Percentiles rank a stretch among this genome's conserved stretches.
These are phyloP conservation scores for Rhazya stricta DNA, from an alignment of 257 asterid species.

Conservation along the genomic window DNA sequence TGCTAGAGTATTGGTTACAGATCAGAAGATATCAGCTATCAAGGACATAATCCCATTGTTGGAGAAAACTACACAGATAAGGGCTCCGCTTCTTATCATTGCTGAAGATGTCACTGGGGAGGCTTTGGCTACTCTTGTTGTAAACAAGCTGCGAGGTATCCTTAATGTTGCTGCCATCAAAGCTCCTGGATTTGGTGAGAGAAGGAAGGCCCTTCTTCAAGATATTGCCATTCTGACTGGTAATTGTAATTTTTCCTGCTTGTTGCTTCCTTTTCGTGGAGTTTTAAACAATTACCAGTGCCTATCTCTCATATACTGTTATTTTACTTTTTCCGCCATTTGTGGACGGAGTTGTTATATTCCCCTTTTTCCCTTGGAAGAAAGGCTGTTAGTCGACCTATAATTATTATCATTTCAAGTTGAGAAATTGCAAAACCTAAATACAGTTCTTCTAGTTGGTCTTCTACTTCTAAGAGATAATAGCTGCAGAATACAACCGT, in stretches of 20 bases:
- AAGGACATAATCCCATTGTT: slow-evolving; percentile 87
- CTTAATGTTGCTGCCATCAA: slow-evolving; percentile 94
- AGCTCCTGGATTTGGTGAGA: slow-evolving; percentile 99
- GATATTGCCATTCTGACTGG: slow-evolving; percentile 96
- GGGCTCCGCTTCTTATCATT: slow-evolving; percentile 76
- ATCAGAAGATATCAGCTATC: slow-evolving; percentile 81
- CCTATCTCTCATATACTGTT: background rate
- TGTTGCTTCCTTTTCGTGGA: background rate
- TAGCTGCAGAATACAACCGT: background rate
- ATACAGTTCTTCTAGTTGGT: background rate
- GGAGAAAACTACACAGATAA: slow-evolving; percentile 79
- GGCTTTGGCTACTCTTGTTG: slow-evolving; percentile 97
- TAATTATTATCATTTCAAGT: background rate
- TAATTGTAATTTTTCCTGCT: slow-evolving; percentile 11
- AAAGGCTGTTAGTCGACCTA: no score
- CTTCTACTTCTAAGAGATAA: background rate
- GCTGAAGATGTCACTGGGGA: slow-evolving; percentile 96
- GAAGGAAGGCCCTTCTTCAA: slow-evolving; percentile 93
- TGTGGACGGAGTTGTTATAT: no score
- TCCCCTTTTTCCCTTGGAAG: no score
- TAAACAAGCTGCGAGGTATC: slow-evolving; percentile 88
- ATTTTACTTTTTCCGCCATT: no score
- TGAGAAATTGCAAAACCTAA: background rate
- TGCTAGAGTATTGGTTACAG: slow-evolving; percentile 73
- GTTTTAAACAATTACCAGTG: background rate